Conservation (phyloP, 2,329 filamentous ascomycete species). For the Fusarium sp. region DNA sequence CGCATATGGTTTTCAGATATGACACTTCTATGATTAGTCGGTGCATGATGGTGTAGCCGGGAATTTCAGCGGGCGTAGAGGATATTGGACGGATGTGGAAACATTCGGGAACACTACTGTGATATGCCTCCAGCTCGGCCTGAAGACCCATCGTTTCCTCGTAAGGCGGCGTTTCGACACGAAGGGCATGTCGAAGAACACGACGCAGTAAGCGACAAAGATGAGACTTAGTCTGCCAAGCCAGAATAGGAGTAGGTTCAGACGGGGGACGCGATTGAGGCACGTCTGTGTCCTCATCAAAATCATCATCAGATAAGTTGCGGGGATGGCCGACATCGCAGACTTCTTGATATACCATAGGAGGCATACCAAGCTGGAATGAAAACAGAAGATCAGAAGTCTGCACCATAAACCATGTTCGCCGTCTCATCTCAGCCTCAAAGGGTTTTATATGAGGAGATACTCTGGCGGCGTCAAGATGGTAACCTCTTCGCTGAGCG, state of each 20-base stretch:
- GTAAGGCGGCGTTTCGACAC: constrained; percentile 56
- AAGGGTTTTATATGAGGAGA: constrained; percentile 59
- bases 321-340: constrained; percentile 61
- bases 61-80: constrained; percentile 59
- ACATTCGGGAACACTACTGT: constrained; percentile 55
- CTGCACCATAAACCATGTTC: constrained; percentile 63
- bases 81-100: constrained; percentile 59
- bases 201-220: constrained; percentile 60
- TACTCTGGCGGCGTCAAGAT: constrained; percentile 61
- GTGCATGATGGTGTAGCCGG: constrained; percentile 62
- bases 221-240: constrained; percentile 59
- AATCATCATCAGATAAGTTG: constrained; percentile 65
- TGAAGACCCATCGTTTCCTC: constrained; percentile 53
- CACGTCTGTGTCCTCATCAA: constrained; percentile 61
- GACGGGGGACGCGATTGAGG: constrained; percentile 59
- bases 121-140: constrained; percentile 56
- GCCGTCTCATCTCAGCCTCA: constrained; percentile 65
- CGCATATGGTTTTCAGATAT: constrained; percentile 63
- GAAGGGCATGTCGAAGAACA: constrained; percentile 58
- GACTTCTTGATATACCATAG: constrained; percentile 62
- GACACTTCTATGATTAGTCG: constrained; percentile 63
- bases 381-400: constrained; percentile 63
- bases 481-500: constrained; percentile 66
- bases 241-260: constrained; percentile 60
- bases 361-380: constrained; percentile 66